phyloP scores from a whole-genome alignment of 1,284 basidiomycete species.

The Erythrobasidium hasegawianum region DNA sequence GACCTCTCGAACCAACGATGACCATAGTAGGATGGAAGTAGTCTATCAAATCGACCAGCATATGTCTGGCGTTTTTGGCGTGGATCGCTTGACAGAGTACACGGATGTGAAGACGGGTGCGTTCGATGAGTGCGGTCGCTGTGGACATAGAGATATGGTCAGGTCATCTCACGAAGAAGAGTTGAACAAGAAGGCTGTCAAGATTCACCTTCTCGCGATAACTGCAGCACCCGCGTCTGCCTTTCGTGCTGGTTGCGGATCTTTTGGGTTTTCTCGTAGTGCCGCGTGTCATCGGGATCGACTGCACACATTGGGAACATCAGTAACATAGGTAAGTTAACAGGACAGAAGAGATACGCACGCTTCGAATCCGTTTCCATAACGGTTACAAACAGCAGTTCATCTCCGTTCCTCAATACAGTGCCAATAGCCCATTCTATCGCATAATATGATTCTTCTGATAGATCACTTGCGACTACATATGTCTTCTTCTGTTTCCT shows the following conservation, averaged over 20 bases:
- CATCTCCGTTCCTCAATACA: conserved; percentile 89
- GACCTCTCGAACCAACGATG: conserved; percentile 88
- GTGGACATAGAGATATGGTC: too few relatives aligned
- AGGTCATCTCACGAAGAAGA: too few relatives aligned
- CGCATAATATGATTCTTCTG: conserved; percentile 84
- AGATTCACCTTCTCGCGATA: conserved; percentile 36
- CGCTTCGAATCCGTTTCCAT: conserved; percentile 89
- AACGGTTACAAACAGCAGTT: conserved; percentile 74
- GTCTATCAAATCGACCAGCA: conserved; percentile 81
- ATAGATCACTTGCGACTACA: conserved; percentile 87
- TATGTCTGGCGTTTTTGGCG: conserved; percentile 80
- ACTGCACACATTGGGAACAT: too few relatives aligned
- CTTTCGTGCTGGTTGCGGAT: conserved; percentile 42
- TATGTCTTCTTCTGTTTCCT: conserved; percentile 65
- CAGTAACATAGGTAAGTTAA: background rate
- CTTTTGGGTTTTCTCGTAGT: conserved; percentile 38
- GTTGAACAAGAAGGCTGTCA: too few relatives aligned
- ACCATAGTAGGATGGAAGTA: conserved; percentile 86
- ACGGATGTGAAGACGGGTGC: conserved; percentile 76
- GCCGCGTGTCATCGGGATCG: conserved; percentile 64
- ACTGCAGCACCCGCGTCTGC: conserved; percentile 38
- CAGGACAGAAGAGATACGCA: conserved; percentile 51
- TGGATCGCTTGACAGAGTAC: conserved; percentile 75
- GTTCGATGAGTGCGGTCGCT: conserved; percentile 84
- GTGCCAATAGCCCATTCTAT: conserved; percentile 91